These are phyloP conservation scores for Tetrapyrgos nigripes DNA, from an alignment of 1,284 basidiomycete species.

Conservation along the genomic window DNA sequence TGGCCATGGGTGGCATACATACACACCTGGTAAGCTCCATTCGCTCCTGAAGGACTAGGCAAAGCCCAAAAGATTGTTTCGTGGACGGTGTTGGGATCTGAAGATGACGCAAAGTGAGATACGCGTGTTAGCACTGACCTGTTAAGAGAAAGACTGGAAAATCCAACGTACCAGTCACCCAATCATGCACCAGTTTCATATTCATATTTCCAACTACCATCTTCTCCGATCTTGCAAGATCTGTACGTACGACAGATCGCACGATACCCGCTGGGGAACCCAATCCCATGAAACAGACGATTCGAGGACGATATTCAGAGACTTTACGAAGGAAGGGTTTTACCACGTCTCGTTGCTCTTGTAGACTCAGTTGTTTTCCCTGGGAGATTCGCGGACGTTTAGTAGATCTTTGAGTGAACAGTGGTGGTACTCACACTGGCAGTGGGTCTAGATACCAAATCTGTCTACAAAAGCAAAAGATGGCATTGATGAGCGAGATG, in stretches of 20 bases:
- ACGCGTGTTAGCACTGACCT: not conserved
- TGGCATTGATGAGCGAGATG: too few species aligned
- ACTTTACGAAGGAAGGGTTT: not conserved
- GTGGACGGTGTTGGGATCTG: not conserved
- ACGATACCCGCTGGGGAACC: not conserved
- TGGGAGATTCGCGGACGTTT: not conserved
- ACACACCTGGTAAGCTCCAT: not conserved
- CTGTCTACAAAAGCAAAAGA: constrained; percentile 5
- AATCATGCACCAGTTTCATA: not conserved
- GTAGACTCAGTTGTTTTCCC: not conserved
- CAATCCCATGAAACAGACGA: constrained; percentile 12
- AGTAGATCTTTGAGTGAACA: not conserved
- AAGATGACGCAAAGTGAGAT: not conserved
- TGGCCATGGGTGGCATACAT: not conserved
- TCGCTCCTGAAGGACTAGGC: not conserved
- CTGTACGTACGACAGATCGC: not conserved
- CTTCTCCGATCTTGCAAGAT: too few species aligned
- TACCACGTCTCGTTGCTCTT: constrained; percentile 2
- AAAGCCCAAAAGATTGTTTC: constrained; percentile 8
- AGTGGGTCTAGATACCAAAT: constrained; percentile 7
- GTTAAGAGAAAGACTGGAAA: not conserved
- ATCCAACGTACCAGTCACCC: not conserved
- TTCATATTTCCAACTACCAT: not conserved
- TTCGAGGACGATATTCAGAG: constrained; percentile 3
- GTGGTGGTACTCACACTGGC: not conserved